Evolutionary conservation across 805 yeast species (phyloP).

Genomic region (Kazachstania psychrophila): DNA sequence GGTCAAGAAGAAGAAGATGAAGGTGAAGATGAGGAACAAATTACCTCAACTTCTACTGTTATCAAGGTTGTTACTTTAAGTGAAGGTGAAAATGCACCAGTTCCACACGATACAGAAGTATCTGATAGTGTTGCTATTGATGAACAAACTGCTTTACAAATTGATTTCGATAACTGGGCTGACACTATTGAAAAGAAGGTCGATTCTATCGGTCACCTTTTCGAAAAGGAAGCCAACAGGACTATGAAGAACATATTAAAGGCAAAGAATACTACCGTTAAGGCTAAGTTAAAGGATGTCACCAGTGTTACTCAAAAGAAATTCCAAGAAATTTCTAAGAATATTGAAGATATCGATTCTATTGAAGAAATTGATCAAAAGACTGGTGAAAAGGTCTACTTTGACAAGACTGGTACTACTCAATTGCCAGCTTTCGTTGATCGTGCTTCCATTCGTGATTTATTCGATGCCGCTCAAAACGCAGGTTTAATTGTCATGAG

Average conservation of each 20-base stretch:
- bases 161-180: constrained; percentile 33
- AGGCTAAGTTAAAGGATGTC: constrained; percentile 30
- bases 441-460: constrained; percentile 41
- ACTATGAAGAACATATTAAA: constrained; percentile 24
- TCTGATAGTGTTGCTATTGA: constrained; percentile 7
- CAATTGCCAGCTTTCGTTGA: constrained; percentile 33
- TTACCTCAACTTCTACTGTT: constrained; percentile 9
- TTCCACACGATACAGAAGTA: background rate
- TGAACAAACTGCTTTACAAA: constrained; percentile 23
- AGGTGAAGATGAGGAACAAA: constrained; percentile 4
- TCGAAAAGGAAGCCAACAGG: constrained; percentile 30
- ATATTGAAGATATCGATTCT: constrained; percentile 34
- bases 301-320: constrained; percentile 20
- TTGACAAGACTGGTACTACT: constrained; percentile 30
- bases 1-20: constrained; percentile 7
- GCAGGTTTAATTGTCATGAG: constrained; percentile 19
- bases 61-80: constrained; percentile 4
- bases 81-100: background rate
- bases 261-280: constrained; percentile 26
- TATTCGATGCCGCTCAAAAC: constrained; percentile 22
- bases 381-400: constrained; percentile 28
- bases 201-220: constrained; percentile 32
- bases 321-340: constrained; percentile 26
- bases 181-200: constrained; percentile 32
- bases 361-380: constrained; percentile 23